Conservation (phyloP, 2,329 filamentous ascomycete genomes). For the Xylariaceae sp. region DNA sequence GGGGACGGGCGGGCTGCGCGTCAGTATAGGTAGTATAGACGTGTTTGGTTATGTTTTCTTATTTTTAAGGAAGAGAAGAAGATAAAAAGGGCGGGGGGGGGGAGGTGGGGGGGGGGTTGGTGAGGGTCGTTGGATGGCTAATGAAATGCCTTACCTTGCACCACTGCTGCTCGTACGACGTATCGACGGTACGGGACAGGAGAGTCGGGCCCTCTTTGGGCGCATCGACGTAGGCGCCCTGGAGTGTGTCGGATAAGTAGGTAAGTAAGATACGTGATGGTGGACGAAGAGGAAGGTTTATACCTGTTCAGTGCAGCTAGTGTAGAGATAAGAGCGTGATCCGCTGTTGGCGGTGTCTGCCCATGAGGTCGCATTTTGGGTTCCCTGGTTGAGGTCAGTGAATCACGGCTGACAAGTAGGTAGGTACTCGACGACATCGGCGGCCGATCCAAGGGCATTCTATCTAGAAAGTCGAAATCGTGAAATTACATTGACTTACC, state of each 20-base stretch:
- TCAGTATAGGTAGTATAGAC: not conserved
- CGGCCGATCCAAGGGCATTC: too few relatives aligned
- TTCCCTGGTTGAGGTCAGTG: conserved; percentile 16
- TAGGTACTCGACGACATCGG: too few relatives aligned
- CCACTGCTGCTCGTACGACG: conserved; percentile 46
- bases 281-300: not conserved
- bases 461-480: too few relatives aligned
- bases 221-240: conserved; percentile 41
- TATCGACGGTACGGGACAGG: conserved; percentile 38
- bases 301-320: conserved; percentile 37
- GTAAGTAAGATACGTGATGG: not conserved
- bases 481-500: too few relatives aligned
- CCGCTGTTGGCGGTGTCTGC: conserved; percentile 32
- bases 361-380: conserved; percentile 33
- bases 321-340: conserved; percentile 41
- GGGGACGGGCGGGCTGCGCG: not conserved
- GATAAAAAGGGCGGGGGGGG: not conserved
- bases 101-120: not conserved
- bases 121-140: too few relatives aligned
- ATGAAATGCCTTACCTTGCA: too few relatives aligned
- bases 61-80: not conserved
- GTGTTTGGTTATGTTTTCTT: too few relatives aligned
- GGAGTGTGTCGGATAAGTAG: conserved; percentile 1
- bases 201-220: conserved; percentile 34
- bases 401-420: too few relatives aligned